phyloP scores from a whole-genome alignment of 148 eudicot genomes.

The Rhododendron kiyosumense region DNA sequence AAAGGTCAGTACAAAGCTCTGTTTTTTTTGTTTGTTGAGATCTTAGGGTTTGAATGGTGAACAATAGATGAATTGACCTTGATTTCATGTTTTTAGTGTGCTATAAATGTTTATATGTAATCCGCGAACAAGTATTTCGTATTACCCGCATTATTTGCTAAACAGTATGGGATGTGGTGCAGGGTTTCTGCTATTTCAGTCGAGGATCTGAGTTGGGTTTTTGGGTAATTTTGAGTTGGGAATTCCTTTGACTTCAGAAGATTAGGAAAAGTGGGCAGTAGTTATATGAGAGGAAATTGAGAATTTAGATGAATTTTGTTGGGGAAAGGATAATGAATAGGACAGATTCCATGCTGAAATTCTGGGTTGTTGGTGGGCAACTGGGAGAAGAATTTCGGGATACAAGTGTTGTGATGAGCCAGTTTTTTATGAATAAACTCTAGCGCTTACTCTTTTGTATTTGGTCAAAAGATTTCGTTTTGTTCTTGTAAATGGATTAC shows the following conservation, averaged over 20 bases:
- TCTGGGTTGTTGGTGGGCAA: conserved; percentile 1
- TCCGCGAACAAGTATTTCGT: not conserved
- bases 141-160: not conserved
- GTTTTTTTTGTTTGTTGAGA: not conserved
- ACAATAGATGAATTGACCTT: not conserved
- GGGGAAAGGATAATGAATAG: not conserved
- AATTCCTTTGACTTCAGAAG: not conserved
- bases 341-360: not conserved
- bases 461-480: not conserved
- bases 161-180: not conserved
- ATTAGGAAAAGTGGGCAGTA: not conserved
- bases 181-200: conserved; percentile 8
- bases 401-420: not conserved
- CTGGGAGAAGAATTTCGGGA: not conserved
- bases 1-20: not conserved
- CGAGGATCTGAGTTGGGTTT: not conserved
- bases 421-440: not conserved
- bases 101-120: not conserved
- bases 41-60: not conserved
- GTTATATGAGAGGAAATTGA: not conserved
- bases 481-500: conserved; percentile 33
- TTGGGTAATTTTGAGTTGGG: not conserved
- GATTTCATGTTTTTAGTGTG: not conserved
- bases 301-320: not conserved
- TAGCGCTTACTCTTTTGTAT: not conserved